Evolutionary conservation across 768 basidiomycete species (phyloP).

Genomic region (Hortiboletus campestris): DNA sequence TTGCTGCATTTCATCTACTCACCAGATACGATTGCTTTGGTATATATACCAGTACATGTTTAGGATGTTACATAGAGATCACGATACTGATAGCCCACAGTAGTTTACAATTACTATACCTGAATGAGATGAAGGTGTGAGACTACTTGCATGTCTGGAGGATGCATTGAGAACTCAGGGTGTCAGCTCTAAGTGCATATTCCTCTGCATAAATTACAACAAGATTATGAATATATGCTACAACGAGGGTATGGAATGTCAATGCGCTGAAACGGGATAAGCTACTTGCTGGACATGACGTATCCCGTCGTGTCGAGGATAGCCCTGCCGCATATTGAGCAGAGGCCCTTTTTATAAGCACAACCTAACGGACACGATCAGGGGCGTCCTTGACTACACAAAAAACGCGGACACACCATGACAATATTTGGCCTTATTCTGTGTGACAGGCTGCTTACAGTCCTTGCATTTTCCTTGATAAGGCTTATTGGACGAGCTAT

Average conservation of each 20-base stretch:
- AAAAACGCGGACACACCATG: constrained; percentile 55
- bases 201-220: constrained; percentile 11
- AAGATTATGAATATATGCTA: constrained; percentile 12
- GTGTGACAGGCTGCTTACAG: constrained; percentile 79
- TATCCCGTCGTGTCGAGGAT: constrained; percentile 83
- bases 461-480: constrained; percentile 87
- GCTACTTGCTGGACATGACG: constrained; percentile 79
- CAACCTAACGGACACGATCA: constrained; percentile 52
- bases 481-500: constrained; percentile 46
- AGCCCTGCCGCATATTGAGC: constrained; percentile 84
- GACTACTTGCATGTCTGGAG: too few species aligned
- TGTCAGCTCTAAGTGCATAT: neutral
- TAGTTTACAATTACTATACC: neutral
- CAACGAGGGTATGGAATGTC: constrained; percentile 22
- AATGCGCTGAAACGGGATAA: neutral
- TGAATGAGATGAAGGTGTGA: neutral
- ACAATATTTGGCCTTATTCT: constrained; percentile 87
- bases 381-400: neutral
- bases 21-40: constrained; percentile 8
- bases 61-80: neutral
- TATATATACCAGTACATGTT: constrained; percentile 1
- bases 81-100: neutral
- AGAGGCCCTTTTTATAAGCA: constrained; percentile 84
- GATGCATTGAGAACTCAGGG: neutral
- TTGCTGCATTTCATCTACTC: constrained; percentile 3